Evolutionary conservation across 495 filamentous ascomycete species (phyloP), one percentile per base, ranked within the genome.

Genomic region (Tetracladium marchalianum): DNA sequence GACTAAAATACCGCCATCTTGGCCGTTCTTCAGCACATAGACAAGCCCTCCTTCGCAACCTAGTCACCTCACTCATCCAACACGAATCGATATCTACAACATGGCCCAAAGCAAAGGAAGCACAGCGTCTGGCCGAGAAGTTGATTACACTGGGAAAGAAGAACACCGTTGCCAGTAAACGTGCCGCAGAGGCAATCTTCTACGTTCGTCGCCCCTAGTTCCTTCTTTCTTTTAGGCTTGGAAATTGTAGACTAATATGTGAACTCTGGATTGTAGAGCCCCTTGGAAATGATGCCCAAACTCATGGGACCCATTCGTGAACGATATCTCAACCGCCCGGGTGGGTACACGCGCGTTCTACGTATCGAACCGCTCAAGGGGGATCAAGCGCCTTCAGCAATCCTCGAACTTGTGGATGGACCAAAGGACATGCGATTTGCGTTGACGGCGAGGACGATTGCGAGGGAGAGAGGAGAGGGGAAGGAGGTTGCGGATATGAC

Each of bases 31-130:
- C 86, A 24, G 67, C 92, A 27, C 92, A 96, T 60, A 79, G 92
- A 59, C 78, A 90, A 67, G 90, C 92, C 44, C 78, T 98, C 51
- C 84, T 98, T 47, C 88, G 92, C 53, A 97, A 97, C 66, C 75
- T 98, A 37, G 87, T 97, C 58, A 94, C 89, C 49, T 90, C 88
- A n/a, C 84, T 98, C 46, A 79, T 98, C 71, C 72, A 83, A 59
- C 78, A 95, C 63, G 92, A 98, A 68, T 77, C 84, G 43, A 94
- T 98, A 70, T 79, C 78, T 39, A 98, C 92, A 19, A 95, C 92
- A 67, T 96, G 83, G 80, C 78, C 78, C 62, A 97, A 96, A 69
- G 92, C 92, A 27, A 98, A 97, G 65, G 92, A 98, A 69, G 85
- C 92, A 37, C 92, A 97, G 65, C 76, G 83, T 1, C 63, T 96